Conservation (phyloP, 805 yeast species). For the Ogataea sp. region DNA sequence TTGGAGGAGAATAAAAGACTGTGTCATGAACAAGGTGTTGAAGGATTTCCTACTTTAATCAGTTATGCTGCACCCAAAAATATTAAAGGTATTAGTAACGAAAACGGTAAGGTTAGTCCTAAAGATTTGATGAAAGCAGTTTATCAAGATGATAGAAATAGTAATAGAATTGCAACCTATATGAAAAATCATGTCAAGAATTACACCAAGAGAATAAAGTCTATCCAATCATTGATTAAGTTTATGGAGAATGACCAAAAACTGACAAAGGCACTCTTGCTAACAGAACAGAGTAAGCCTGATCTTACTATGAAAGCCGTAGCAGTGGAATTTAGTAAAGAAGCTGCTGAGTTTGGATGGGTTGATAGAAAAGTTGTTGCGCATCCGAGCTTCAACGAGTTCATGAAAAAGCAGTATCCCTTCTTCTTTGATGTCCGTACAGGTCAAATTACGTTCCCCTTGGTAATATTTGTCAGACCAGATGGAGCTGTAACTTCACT, state of each 20-base stretch:
- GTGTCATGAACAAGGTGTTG: constrained; percentile 56
- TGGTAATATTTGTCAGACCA: neutral
- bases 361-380: neutral
- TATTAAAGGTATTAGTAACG: constrained; percentile 2
- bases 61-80: constrained; percentile 78
- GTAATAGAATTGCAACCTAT: constrained; percentile 45
- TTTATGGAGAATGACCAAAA: constrained; percentile 7
- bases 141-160: constrained; percentile 54
- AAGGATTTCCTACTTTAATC: constrained; percentile 80
- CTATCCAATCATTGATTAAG: constrained; percentile 24
- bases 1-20: constrained; percentile 53
- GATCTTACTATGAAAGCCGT: constrained; percentile 55
- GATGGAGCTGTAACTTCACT: neutral
- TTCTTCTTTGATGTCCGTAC: neutral
- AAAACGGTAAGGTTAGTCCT: constrained; percentile 44
- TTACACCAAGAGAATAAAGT: constrained; percentile 46
- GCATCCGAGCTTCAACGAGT: neutral
- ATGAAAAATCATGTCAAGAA: constrained; percentile 54
- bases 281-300: constrained; percentile 40
- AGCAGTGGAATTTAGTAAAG: constrained; percentile 58
- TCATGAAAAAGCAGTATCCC: neutral
- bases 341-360: constrained; percentile 37
- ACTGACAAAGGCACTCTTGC: constrained; percentile 38
- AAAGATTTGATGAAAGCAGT: too few relatives aligned
- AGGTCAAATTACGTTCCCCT: neutral